These are phyloP conservation scores for Thuja plicata DNA, from an alignment of 83 land plant genomes.

Conservation along the genomic window DNA sequence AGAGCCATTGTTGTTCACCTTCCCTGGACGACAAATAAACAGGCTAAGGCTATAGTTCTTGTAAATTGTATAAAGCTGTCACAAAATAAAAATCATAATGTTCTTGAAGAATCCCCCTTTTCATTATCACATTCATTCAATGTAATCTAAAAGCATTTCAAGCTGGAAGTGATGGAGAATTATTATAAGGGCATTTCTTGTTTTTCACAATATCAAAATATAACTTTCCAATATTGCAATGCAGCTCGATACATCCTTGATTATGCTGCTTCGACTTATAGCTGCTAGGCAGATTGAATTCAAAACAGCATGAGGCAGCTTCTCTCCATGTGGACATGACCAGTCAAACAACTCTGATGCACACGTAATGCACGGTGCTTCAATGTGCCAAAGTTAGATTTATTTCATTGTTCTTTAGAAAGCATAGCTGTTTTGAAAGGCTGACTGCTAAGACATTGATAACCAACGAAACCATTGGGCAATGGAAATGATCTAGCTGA, in stretches of 20 bases:
- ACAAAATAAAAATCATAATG: too few relatives aligned
- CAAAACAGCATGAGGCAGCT: conserved; percentile 52
- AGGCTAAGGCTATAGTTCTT: background rate
- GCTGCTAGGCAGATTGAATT: conserved; percentile 40
- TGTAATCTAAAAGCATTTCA: background rate
- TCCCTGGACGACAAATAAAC: too few relatives aligned
- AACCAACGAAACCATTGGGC: conserved; percentile 33
- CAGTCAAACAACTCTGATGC: conserved; percentile 50
- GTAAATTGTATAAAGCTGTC: background rate
- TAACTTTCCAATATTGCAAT: background rate
- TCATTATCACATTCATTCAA: background rate
- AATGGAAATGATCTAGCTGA: conserved; percentile 48
- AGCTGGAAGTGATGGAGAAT: background rate
- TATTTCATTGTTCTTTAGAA: conserved; percentile 51
- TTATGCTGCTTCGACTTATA: conserved; percentile 35
- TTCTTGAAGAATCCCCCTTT: background rate
- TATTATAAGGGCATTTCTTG: background rate
- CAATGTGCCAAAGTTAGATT: conserved; percentile 30
- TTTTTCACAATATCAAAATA: background rate
- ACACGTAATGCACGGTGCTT: background rate
- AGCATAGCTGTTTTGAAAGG: background rate
- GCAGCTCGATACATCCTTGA: conserved; percentile 45
- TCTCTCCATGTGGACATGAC: conserved; percentile 50
- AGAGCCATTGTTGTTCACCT: too few relatives aligned
- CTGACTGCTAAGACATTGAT: conserved; percentile 42